Base-by-base conservation (phyloP, 2,329 filamentous ascomycete species). In the Escovopsis sp. region DNA sequence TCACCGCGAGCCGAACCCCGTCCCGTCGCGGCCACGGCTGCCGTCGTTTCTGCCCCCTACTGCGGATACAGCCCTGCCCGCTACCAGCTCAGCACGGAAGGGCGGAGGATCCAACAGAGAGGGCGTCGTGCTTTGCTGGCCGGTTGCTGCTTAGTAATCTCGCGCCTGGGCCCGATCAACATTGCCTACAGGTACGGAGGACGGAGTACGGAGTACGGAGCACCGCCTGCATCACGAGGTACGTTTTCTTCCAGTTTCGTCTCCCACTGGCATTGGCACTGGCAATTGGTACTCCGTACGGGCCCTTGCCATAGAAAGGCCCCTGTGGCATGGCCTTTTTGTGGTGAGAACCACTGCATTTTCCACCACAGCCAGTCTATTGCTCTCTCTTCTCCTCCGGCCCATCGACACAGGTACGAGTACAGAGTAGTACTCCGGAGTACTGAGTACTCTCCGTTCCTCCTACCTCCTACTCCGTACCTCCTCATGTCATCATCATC, bases 301-400 rank as follows among this genome's bases (percentile, higher is more conserved):
- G 20, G 20, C 6, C 20, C 4, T 20, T 20, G 20, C 20, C 20
- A 20, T 20, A 20, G 20, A 20, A 6, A 4, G 20, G 4, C 20
- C 4, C 20, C 20, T 20, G 20, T 44, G 35, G 39, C 39, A 25
- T 30, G 39, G 35, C 42, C 38, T 39, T 8, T 35, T 20, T 20
- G 20, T 20, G 20, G 20, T 39, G 29, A 13, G 24, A 30, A 39
- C 38, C 15, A 30, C 38, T 27, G 20, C 15, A n/a, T 14, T 36
- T 37, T 39, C 29, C 35, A 32, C 33, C 43, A 36, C 37, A 27
- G 37, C 39, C 41, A 37, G 39, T 35, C 42, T 40, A 45, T 36
- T 40, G 43, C 40, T 39, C 40, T 39, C 43, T 33, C 40, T 42
- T 40, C 37, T 45, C 41, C 35, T 39, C 40, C 39, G 35, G 40